Base-by-base conservation (phyloP, 116 monocot genomes). In the Papilionanthe hybrid region DNA sequence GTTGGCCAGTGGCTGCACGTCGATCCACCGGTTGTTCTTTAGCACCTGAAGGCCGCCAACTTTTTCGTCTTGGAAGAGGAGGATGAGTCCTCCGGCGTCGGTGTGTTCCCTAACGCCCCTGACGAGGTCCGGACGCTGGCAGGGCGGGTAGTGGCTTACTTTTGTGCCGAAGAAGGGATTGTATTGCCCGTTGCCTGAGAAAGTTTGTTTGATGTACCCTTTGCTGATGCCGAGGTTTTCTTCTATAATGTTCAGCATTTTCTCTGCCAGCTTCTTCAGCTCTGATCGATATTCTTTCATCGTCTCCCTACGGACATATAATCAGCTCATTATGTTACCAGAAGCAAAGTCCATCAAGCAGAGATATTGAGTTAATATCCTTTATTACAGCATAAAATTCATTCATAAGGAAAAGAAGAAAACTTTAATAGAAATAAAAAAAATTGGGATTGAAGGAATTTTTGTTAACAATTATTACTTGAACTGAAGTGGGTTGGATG, bases 141-240 rank as follows among this genome's bases (percentile, higher is more conserved):
- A 95, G 1, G 89, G 89, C 3, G 91, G 92, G 81, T 95, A 95
- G 91, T 92, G 89, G 85, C 90, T 92, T 72, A 94, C 87, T 82
- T 90, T 90, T 19, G 87, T 92, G 58, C 92, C 92, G 83, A 92
- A 93, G 78, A 91, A 89, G 55, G 93, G 89, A 32, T 69, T 19
- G 53, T 69, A 55, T 23, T 68, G 17, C 19, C 55, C 72, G 58
- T 48, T 23, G 43, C 75, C 60, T 22, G 80, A 22, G 83, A 93
- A 93, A 27, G 89, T 80, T 1, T 50, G 41, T 78, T 83, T 87
- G 29, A 93, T 91, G 79, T 82, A 75, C 42, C 87, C 91, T 28
- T 85, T 89, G 66, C 86, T 84, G 0, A 91, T 76, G 28, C 91
- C 89, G 9, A 93, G 67, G 79, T 91, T 93, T 78, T 85, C 89